Evolutionary conservation across 1,139 yeast species (phyloP).

Genomic region (Candida tetrigidarum): DNA sequence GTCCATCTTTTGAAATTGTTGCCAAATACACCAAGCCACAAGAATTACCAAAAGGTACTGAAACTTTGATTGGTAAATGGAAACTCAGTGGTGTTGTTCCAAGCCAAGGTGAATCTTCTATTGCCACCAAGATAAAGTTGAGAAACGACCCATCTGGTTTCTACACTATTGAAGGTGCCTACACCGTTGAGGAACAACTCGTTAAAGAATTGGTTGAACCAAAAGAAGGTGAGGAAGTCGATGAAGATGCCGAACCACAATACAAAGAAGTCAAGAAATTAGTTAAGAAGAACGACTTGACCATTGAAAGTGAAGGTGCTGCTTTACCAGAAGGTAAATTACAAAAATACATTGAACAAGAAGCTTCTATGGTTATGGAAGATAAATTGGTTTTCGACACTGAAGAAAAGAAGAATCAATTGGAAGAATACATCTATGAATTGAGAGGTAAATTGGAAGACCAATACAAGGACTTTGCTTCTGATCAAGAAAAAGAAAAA

Average conservation of each 20-base stretch:
- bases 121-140: conserved; percentile 90
- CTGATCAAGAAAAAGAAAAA: conserved; percentile 85
- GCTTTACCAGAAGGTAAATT: conserved; percentile 66
- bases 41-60: conserved; percentile 74
- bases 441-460: conserved; percentile 97
- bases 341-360: conserved; percentile 73
- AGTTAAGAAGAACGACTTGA: conserved; percentile 87
- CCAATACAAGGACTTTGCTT: conserved; percentile 85
- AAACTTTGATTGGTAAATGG: conserved; percentile 81
- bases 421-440: conserved; percentile 98
- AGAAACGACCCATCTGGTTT: conserved; percentile 98
- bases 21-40: conserved; percentile 84
- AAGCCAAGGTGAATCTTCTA: conserved; percentile 72
- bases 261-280: conserved; percentile 91
- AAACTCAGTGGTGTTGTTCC: conserved; percentile 83
- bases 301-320: conserved; percentile 57
- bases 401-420: conserved; percentile 97
- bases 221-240: conserved; percentile 50
- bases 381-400: conserved; percentile 99
- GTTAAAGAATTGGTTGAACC: conserved; percentile 83
- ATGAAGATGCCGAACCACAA: conserved; percentile 72
- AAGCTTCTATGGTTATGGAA: conserved; percentile 80
- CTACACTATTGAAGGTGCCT: conserved; percentile 92
- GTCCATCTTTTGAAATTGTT: conserved; percentile 76
- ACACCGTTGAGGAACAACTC: conserved; percentile 90